A percentile compares a stretch with the other conserved stretches of the same genome.
Conservation (phyloP, 306 rosid genomes). For the Oxytropis ochrocephala region DNA sequence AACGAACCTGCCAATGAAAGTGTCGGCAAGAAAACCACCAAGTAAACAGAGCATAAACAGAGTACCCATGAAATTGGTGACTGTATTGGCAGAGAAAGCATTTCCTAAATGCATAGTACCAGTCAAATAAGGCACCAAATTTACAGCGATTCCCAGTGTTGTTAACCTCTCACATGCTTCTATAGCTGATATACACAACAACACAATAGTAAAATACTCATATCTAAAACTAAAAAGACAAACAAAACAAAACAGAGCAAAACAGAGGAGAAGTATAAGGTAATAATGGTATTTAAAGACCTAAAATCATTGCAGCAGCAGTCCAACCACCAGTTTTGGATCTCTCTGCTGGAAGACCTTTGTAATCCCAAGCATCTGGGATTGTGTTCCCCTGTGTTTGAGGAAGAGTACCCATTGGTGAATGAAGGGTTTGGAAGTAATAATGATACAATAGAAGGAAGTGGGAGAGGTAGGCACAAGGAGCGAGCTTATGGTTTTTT, state of each 20-base stretch:
- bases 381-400: slow-evolving; percentile 37
- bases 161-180: slow-evolving; percentile 81
- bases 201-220: neutral
- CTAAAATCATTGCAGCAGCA: slow-evolving; percentile 80
- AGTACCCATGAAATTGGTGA: slow-evolving; percentile 89
- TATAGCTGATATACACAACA: slow-evolving; percentile 40
- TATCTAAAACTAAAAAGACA: too few relatives aligned
- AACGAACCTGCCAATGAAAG: slow-evolving; percentile 75
- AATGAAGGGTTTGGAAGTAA: neutral
- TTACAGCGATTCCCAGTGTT: slow-evolving; percentile 75
- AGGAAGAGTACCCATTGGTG: slow-evolving; percentile 33
- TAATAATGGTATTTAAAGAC: slow-evolving; percentile 12
- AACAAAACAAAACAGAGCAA: too few relatives aligned
- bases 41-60: slow-evolving; percentile 85
- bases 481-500: neutral
- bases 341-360: slow-evolving; percentile 57
- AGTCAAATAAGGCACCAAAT: slow-evolving; percentile 77
- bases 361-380: slow-evolving; percentile 82
- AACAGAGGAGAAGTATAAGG: neutral
- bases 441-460: neutral
- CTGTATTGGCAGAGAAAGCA: slow-evolving; percentile 76
- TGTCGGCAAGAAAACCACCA: slow-evolving; percentile 96
- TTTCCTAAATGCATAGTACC: slow-evolving; percentile 85
- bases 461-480: neutral
- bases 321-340: slow-evolving; percentile 78